phyloP scores from a whole-genome alignment of 192 early-diverging fungal genomes.

The Podila verticillata region DNA sequence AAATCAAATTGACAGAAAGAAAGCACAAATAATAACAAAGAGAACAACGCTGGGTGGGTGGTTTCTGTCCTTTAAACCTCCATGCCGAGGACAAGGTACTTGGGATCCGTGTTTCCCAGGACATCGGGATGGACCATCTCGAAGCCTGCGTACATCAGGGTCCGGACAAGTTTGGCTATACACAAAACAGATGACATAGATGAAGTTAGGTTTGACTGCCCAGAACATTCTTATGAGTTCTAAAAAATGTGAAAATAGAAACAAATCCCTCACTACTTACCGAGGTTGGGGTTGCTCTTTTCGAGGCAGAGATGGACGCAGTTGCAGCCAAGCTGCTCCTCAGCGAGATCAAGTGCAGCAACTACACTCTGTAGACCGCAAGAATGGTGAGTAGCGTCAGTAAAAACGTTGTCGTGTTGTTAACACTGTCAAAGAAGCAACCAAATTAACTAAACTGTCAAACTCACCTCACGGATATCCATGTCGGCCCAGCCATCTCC shows the following conservation, averaged over 20 bases:
- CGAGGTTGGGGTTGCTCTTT: slow-evolving; percentile 40
- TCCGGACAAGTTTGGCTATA: slow-evolving; percentile 61
- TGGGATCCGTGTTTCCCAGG: slow-evolving; percentile 31
- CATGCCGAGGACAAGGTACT: slow-evolving; percentile 47
- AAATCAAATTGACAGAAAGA: slow-evolving; percentile 4
- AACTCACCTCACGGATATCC: slow-evolving; percentile 47
- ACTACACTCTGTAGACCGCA: slow-evolving; percentile 34
- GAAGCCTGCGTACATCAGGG: slow-evolving; percentile 72
- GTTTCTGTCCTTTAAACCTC: slow-evolving; percentile 15
- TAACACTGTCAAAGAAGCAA: not conserved
- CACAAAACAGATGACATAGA: not conserved
- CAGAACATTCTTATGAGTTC: no score
- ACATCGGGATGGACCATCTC: slow-evolving; percentile 63
- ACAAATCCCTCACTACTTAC: slow-evolving; percentile 19
- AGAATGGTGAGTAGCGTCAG: not conserved
- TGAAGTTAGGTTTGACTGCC: not conserved
- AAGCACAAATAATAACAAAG: not conserved
- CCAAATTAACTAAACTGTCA: not conserved
- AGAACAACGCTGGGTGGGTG: not conserved
- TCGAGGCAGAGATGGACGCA: slow-evolving; percentile 39
- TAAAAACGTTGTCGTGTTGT: no score
- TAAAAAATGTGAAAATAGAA: no score
- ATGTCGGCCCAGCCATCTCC: slow-evolving; percentile 50
- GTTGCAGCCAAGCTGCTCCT: slow-evolving; percentile 42
- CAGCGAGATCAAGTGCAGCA: slow-evolving; percentile 47